phyloP scores from a whole-genome alignment of 768 basidiomycete genomes.

The Mycena metata region DNA sequence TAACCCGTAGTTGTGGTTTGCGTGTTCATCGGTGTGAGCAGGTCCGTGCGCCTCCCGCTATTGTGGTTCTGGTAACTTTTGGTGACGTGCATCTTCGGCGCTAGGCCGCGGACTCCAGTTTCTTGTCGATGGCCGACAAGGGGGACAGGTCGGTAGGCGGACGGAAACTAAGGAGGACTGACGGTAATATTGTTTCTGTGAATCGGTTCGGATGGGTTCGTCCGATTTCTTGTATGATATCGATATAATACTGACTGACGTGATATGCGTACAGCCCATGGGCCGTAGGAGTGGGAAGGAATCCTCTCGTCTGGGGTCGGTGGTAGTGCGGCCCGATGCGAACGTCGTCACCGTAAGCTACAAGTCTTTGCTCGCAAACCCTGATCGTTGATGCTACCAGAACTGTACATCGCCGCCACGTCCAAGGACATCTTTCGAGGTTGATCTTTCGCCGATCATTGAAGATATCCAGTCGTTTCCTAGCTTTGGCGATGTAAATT shows the following conservation, averaged over 20 bases:
- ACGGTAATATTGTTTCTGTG: conserved; percentile 19
- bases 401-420: conserved; percentile 18
- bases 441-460: conserved; percentile 53
- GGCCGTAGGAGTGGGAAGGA: conserved; percentile 23
- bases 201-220: conserved; percentile 40
- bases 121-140: conserved; percentile 8
- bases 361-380: not conserved
- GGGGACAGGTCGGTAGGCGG: not conserved
- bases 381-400: conserved; percentile 2
- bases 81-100: conserved; percentile 7
- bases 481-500: conserved; percentile 33
- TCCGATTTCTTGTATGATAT: not conserved
- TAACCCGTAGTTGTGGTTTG: conserved; percentile 19
- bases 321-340: conserved; percentile 21
- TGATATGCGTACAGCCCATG: conserved; percentile 11
- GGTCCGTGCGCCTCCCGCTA: conserved; percentile 26
- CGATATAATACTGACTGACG: not conserved
- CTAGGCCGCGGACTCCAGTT: conserved; percentile 14
- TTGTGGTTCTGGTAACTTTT: conserved; percentile 16
- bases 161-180: conserved; percentile 18
- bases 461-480: conserved; percentile 49
- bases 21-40: conserved; percentile 5
- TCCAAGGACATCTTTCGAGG: conserved; percentile 42
- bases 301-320: conserved; percentile 14
- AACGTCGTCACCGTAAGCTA: conserved; percentile 16